Percentiles rank a stretch among this genome's conserved stretches.
Evolutionary conservation across 768 basidiomycete genomes (phyloP).

Genomic region (Terana coerulea): DNA sequence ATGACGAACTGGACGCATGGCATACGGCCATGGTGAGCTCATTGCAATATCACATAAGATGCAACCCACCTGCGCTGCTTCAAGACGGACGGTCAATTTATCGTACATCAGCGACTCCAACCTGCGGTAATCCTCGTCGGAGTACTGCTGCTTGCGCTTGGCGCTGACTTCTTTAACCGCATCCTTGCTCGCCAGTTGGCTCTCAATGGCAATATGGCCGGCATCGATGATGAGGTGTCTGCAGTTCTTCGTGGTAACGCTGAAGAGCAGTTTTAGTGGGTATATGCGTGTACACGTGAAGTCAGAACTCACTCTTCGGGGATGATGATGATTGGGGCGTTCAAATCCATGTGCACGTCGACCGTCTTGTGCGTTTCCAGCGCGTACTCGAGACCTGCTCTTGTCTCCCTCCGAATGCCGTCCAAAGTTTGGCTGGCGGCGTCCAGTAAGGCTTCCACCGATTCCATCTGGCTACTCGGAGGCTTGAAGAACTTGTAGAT

Average conservation of each 20-base stretch:
- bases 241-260: conserved; percentile 71
- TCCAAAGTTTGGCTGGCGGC: conserved; percentile 93
- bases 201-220: conserved; percentile 92
- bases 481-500: conserved; percentile 91
- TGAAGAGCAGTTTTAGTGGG: conserved; percentile 28
- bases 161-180: conserved; percentile 72
- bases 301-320: conserved; percentile 72
- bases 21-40: too few relatives aligned
- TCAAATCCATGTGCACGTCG: conserved; percentile 94
- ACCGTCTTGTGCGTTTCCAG: conserved; percentile 92
- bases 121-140: conserved; percentile 78
- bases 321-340: conserved; percentile 94
- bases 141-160: conserved; percentile 82
- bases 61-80: conserved; percentile 81
- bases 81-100: conserved; percentile 73
- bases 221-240: conserved; percentile 92
- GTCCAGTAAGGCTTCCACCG: conserved; percentile 81
- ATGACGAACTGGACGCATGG: conserved; percentile 95
- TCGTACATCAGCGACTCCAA: conserved; percentile 97
- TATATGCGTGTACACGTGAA: neutral
- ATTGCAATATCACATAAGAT: neutral
- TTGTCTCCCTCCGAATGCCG: conserved; percentile 88
- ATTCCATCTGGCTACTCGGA: conserved; percentile 91
- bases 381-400: conserved; percentile 91
- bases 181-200: conserved; percentile 82